Evolutionary conservation across 139 green algal genomes (phyloP), one percentile per base, ranked within the genome.

Genomic region (Trebouxia sp.): DNA sequence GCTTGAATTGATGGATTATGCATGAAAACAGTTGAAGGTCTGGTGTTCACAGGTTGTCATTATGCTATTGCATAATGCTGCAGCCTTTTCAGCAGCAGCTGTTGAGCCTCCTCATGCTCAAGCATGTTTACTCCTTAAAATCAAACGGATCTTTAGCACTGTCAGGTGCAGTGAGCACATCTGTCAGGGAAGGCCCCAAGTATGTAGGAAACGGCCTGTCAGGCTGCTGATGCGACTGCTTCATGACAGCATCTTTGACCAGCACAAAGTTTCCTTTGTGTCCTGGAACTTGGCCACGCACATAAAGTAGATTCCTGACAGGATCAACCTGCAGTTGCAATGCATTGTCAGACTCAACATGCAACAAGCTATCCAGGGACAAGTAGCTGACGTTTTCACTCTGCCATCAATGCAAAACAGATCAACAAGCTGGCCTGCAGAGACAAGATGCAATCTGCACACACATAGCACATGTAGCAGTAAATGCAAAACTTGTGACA

Each of bases 231-330:
- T 79, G 70, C 22, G 80, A 48, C 2, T 55, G 41, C 80, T 88
- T 88, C 38, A 82, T 76, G 56, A 87, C 76, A 6, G 90, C 91
- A 83, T 98, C 95, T 6, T 84, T 85, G 20, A 99, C 76, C 17
- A 84, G 66, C 41, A 99, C 90, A 78, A 92, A 94, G 65, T 90
- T 92, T 30, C 95, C 96, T 32, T 85, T 86, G 50, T 95, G 93
- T 0, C 96, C 95, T 0, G 95, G 95, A 24, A 99, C 92, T 83
- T 97, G 93, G 0, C 97, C 97, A n/a, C 82, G 82, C 3, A 99
- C 90, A 83, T 95, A 99, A 39, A 99, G 38, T 65, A 99, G 88
- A 85, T 98, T 97, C 39, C 95, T 87, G 0, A 75, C 70, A 0
- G 96, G 85, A 84, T 99, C 97, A n/a, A 99, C 92, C 86, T 97